Percentiles rank a stretch among this genome's conserved stretches.
These are phyloP conservation scores for Suillus ampliporus DNA, from an alignment of 768 basidiomycete species.

Conservation along the genomic window DNA sequence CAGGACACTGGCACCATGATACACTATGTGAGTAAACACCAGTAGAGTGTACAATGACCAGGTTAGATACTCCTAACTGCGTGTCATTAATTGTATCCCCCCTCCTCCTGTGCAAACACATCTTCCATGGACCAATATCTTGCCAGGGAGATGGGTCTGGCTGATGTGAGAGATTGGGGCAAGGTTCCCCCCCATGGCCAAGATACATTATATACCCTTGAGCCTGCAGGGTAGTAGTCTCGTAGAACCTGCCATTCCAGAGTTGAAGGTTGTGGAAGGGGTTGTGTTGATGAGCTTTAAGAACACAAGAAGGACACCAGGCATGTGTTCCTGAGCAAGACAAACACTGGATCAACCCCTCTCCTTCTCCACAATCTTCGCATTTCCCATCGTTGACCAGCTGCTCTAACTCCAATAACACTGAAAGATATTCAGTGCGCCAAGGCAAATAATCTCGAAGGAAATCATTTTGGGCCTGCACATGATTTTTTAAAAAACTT, in stretches of 20 bases:
- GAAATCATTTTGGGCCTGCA: slow-evolving; percentile 12
- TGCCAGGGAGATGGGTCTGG: no score
- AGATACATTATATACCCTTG: slow-evolving; percentile 13
- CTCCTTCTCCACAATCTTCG: background rate
- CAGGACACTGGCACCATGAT: slow-evolving; percentile 10
- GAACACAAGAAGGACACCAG: slow-evolving; percentile 7
- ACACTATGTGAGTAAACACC: background rate
- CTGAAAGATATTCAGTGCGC: slow-evolving; percentile 2
- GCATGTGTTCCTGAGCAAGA: slow-evolving; percentile 8
- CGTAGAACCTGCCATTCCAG: slow-evolving; percentile 28
- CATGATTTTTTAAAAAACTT: background rate
- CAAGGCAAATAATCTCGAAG: slow-evolving; percentile 8
- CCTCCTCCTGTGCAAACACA: background rate
- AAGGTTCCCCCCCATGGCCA: slow-evolving; percentile 27
- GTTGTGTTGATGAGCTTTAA: background rate
- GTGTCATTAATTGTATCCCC: no score
- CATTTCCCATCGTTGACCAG: background rate
- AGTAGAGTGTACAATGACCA: no score
- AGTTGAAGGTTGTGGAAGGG: slow-evolving; percentile 24
- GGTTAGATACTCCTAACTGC: no score
- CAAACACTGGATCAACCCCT: slow-evolving; percentile 3
- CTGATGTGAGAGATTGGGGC: slow-evolving; percentile 14
- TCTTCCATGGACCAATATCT: background rate
- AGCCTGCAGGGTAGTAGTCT: background rate
- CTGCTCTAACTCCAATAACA: background rate